Conservation (phyloP, 2,329 filamentous ascomycete species). For the Aspergillus melleus region DNA sequence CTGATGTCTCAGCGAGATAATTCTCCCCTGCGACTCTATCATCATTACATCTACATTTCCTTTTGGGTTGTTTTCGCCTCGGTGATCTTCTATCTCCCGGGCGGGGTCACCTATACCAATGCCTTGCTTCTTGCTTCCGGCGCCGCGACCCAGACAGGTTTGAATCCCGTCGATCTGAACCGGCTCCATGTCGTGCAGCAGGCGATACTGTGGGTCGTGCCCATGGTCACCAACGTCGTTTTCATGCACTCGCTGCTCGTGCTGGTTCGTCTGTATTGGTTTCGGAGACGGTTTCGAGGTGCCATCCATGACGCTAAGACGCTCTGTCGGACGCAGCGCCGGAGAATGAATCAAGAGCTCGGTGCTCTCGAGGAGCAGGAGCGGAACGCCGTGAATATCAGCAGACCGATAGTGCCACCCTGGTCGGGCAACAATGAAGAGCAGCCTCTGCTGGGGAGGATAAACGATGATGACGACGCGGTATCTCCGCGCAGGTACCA, state of each 20-base stretch:
- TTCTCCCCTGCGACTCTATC: conserved; percentile 15
- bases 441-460: conserved; percentile 1
- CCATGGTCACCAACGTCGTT: conserved; percentile 77
- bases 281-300: conserved; percentile 86
- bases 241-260: conserved; percentile 81
- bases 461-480: neutral
- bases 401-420: neutral
- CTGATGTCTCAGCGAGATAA: conserved; percentile 1
- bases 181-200: conserved; percentile 68
- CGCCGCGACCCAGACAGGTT: conserved; percentile 81
- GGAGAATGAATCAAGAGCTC: conserved; percentile 25
- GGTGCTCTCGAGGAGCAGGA: conserved; percentile 30
- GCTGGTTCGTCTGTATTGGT: conserved; percentile 90
- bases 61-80: conserved; percentile 70
- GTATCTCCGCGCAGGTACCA: neutral
- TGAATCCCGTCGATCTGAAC: conserved; percentile 73
- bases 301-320: conserved; percentile 69
- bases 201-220: conserved; percentile 66
- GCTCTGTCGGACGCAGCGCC: conserved; percentile 57
- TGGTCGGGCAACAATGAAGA: conserved; percentile 6
- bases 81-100: conserved; percentile 65
- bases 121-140: conserved; percentile 81
- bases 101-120: conserved; percentile 72
- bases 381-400: conserved; percentile 3
- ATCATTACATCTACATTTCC: conserved; percentile 71